phyloP scores from a whole-genome alignment of 768 basidiomycete species.

The Pisolithus tinctorius region DNA sequence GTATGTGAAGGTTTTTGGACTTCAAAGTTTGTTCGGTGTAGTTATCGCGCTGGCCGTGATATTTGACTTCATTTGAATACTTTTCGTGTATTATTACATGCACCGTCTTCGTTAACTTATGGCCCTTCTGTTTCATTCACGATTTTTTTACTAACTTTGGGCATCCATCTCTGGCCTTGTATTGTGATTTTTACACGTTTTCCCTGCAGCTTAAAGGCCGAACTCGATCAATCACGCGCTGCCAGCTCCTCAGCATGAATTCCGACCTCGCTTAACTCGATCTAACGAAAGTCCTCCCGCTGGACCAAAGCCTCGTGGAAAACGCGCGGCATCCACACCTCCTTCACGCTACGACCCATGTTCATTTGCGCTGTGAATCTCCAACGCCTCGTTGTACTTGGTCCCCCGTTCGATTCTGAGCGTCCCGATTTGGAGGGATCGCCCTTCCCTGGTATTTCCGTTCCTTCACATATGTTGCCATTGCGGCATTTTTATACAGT shows the following conservation, averaged over 20 bases:
- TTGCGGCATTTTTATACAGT: conserved; percentile 17
- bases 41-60: conserved; percentile 49
- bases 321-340: conserved; percentile 23
- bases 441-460: not conserved
- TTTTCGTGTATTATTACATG: conserved; percentile 1
- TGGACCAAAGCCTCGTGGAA: conserved; percentile 28
- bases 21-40: conserved; percentile 50
- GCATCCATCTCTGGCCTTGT: conserved; percentile 34
- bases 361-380: conserved; percentile 12
- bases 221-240: conserved; percentile 45
- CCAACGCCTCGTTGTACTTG: not conserved
- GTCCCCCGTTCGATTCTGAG: not conserved
- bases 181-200: conserved; percentile 17
- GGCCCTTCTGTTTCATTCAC: not conserved
- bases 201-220: conserved; percentile 57
- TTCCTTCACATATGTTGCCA: not conserved
- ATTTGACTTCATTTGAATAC: conserved; percentile 43
- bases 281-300: conserved; percentile 3
- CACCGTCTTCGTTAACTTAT: not conserved
- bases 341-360: conserved; percentile 16
- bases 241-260: conserved; percentile 21
- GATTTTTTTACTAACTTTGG: conserved; percentile 10
- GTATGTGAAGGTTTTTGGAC: conserved; percentile 62
- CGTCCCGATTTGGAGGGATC: not conserved
- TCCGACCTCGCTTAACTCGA: conserved; percentile 1